Conservation (phyloP, 169 alveolate species). For the Theileria sp. region DNA sequence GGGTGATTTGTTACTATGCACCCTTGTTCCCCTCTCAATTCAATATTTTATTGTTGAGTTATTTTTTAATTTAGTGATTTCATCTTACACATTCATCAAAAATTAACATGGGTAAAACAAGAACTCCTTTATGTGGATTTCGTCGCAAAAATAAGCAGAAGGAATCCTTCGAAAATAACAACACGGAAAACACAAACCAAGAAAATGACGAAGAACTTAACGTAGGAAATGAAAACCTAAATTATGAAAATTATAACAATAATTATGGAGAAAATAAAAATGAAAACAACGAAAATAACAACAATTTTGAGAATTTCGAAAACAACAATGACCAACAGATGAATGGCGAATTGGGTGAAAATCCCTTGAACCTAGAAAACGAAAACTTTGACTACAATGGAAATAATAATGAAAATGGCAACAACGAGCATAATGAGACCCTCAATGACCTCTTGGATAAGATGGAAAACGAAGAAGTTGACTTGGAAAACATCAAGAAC, state of each 20-base stretch:
- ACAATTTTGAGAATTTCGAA: slow-evolving; percentile 5
- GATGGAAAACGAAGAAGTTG: slow-evolving; percentile 8
- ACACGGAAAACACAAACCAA: slow-evolving; percentile 29
- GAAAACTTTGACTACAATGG: slow-evolving; percentile 16
- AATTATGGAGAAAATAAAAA: background rate
- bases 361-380: background rate
- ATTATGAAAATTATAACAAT: background rate
- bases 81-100: slow-evolving; percentile 2
- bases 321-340: slow-evolving; percentile 16
- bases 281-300: background rate
- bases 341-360: background rate
- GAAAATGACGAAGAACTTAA: slow-evolving; percentile 58
- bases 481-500: slow-evolving; percentile 17
- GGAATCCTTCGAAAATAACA: slow-evolving; percentile 38
- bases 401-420: background rate
- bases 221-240: slow-evolving; percentile 4
- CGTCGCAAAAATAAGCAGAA: slow-evolving; percentile 36
- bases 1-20: slow-evolving; percentile 17
- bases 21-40: slow-evolving; percentile 18
- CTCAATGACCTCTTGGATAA: background rate
- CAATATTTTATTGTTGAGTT: background rate
- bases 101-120: slow-evolving; percentile 24
- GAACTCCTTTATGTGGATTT: slow-evolving; percentile 47
- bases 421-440: background rate
- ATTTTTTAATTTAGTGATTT: slow-evolving; percentile 2